Percentiles rank a stretch among this genome's conserved stretches.
Evolutionary conservation across 306 rosid species (phyloP).

Genomic region (Mucuna pruriens): DNA sequence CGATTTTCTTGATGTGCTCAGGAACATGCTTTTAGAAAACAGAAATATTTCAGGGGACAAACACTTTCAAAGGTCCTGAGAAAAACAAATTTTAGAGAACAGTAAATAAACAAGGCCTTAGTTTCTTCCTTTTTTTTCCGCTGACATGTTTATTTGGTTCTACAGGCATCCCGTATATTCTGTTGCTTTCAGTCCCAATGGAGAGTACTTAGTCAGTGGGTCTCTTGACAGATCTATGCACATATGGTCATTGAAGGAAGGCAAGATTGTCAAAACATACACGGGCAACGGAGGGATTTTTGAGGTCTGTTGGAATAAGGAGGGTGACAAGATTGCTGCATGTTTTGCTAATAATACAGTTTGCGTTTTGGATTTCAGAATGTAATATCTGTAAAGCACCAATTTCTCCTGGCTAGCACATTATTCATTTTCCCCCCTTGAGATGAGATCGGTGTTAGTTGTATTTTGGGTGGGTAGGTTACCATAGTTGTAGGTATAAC

Average conservation of each 20-base stretch:
- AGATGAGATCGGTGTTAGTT: conserved; percentile 40
- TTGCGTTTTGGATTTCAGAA: conserved; percentile 61
- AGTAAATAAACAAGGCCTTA: background rate
- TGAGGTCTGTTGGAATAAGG: conserved; percentile 94
- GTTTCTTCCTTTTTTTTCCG: background rate
- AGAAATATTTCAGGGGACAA: background rate
- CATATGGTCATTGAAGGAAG: conserved; percentile 84
- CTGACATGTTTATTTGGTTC: conserved; percentile 22
- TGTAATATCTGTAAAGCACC: conserved; percentile 35
- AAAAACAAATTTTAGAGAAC: background rate
- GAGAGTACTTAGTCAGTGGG: conserved; percentile 87
- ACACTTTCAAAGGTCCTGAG: background rate
- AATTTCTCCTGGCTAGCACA: conserved; percentile 27
- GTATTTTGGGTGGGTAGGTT: conserved; percentile 44
- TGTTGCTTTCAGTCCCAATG: conserved; percentile 89
- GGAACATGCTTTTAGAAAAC: background rate
- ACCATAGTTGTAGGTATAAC: conserved; percentile 35
- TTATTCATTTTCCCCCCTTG: conserved; percentile 39
- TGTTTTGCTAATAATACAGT: conserved; percentile 83
- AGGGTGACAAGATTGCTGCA: conserved; percentile 87
- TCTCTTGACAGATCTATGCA: conserved; percentile 85
- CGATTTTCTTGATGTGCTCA: background rate
- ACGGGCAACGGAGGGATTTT: conserved; percentile 77
- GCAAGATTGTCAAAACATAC: conserved; percentile 80
- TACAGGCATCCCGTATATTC: conserved; percentile 77